These are phyloP conservation scores for Wickerhamiella dianesei DNA, from an alignment of 805 yeast genomes.

Conservation along the genomic window DNA sequence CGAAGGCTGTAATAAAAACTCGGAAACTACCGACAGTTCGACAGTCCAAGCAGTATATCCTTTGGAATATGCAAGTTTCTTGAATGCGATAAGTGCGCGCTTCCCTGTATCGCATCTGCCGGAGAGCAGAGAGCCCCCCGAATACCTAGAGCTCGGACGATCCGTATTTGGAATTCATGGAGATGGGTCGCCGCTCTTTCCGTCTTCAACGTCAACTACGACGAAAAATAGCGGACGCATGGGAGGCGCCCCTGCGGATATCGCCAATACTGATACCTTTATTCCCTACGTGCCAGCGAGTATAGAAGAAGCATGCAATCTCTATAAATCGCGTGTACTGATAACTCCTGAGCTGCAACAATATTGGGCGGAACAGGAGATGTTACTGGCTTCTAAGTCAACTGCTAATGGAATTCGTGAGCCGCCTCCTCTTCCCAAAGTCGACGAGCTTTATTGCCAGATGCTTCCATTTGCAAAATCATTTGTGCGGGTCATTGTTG, in stretches of 20 bases:
- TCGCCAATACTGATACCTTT: not conserved
- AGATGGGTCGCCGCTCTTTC: not conserved
- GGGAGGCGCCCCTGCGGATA: not conserved
- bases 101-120: slow-evolving; percentile 60
- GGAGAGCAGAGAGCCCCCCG: slow-evolving; percentile 29
- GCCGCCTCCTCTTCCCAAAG: slow-evolving; percentile 5
- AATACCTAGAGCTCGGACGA: not conserved
- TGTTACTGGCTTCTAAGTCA: slow-evolving; percentile 27
- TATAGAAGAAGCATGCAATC: slow-evolving; percentile 62
- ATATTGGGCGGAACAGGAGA: slow-evolving; percentile 55
- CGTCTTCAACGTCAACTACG: not conserved
- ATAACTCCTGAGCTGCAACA: slow-evolving; percentile 59
- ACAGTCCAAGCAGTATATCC: slow-evolving; percentile 42
- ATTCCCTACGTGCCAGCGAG: slow-evolving; percentile 47
- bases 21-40: slow-evolving; percentile 12
- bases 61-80: slow-evolving; percentile 67
- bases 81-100: slow-evolving; percentile 58
- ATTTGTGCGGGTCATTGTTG: slow-evolving; percentile 48
- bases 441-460: slow-evolving; percentile 45
- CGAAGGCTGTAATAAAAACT: slow-evolving; percentile 11
- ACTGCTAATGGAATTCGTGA: not conserved
- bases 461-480: slow-evolving; percentile 47
- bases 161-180: not conserved
- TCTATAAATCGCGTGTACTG: slow-evolving; percentile 47
- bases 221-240: not conserved